Evolutionary conservation across 2,329 filamentous ascomycete genomes (phyloP), one percentile per base, ranked within the genome.

Genomic region (Monosporascus sp.): DNA sequence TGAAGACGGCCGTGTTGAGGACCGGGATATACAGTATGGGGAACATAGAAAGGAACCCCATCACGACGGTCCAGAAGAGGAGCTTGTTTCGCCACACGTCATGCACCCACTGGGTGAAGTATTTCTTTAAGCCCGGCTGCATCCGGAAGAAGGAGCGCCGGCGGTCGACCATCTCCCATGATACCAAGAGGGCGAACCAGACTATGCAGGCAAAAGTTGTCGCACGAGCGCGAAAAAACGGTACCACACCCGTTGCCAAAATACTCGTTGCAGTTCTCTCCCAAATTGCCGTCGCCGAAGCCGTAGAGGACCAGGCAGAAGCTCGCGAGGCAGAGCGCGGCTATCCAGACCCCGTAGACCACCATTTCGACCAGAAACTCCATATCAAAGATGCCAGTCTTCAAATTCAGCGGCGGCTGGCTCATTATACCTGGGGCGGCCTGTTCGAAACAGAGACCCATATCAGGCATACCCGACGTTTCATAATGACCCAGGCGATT

Each of bases 401-500:
- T 73, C 17, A 86, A 70, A 63, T 77, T 77, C 57, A 88, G 85
- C 0, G 88, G 88, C 1, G 86, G 86, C 0, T 87, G 78, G 31
- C 72, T 66, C 72, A 91, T 82, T 57, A 91, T 85, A 64, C 88
- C 86, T 0, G 86, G 80, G 0, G 84, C 82, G 0, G 87, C 86
- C 41, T 77, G 72, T 70, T 91, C 87, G 70, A 89, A 86, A 4
- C 88, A 87, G 4, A 91, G 76, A 56, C 88, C 88, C 83, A 91
- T 89, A 59, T 89, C 88, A 2, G 87, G 87, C 60, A 90, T 76
- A 20, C 83, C 85, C 46, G 85, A 88, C 0, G 87, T 91, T 50
- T 80, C 86, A 91, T 90, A 66, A 90, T 90, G 59, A 91, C 85
- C 88, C 87, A 91, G 48, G 91, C 77, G 58, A 91, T 89, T 60